phyloP scores from a whole-genome alignment of 805 yeast genomes.

The Grigorovia jiainica region DNA sequence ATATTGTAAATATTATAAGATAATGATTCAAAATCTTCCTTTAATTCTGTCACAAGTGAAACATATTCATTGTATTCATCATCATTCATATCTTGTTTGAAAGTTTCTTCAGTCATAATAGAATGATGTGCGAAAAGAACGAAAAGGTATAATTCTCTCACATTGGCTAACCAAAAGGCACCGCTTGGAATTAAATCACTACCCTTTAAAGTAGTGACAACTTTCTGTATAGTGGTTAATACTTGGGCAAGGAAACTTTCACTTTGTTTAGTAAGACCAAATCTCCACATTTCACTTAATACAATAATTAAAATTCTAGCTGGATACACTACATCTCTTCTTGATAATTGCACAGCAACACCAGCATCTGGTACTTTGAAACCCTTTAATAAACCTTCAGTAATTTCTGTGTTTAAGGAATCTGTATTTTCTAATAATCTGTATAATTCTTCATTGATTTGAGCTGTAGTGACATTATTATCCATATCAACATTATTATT shows the following conservation, averaged over 20 bases:
- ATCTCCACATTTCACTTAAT: constrained; percentile 95
- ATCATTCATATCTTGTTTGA: constrained; percentile 77
- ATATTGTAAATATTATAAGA: constrained; percentile 90
- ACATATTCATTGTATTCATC: constrained; percentile 85
- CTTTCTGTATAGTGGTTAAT: constrained; percentile 73
- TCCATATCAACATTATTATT: constrained; percentile 22
- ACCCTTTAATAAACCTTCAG: constrained; percentile 76
- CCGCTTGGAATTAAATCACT: constrained; percentile 86
- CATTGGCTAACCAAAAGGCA: constrained; percentile 95
- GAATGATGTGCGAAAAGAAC: constrained; percentile 89
- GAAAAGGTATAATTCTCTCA: constrained; percentile 90
- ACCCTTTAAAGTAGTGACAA: constrained; percentile 70
- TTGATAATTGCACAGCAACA: constrained; percentile 70
- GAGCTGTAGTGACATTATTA: constrained; percentile 45
- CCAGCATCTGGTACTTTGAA: constrained; percentile 80
- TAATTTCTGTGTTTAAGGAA: constrained; percentile 69
- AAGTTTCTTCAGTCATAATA: constrained; percentile 73
- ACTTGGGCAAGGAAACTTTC: constrained; percentile 88
- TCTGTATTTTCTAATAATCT: constrained; percentile 61
- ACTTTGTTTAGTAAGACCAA: constrained; percentile 85
- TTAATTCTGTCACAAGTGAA: constrained; percentile 79
- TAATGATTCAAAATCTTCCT: constrained; percentile 87
- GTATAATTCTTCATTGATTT: constrained; percentile 68
- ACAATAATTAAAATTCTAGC: constrained; percentile 89
- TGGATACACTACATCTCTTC: constrained; percentile 91